A percentile compares a stretch with the other conserved stretches of the same genome.
Conservation (phyloP, 2,329 filamentous ascomycete species). For the Bertia moriformis region DNA sequence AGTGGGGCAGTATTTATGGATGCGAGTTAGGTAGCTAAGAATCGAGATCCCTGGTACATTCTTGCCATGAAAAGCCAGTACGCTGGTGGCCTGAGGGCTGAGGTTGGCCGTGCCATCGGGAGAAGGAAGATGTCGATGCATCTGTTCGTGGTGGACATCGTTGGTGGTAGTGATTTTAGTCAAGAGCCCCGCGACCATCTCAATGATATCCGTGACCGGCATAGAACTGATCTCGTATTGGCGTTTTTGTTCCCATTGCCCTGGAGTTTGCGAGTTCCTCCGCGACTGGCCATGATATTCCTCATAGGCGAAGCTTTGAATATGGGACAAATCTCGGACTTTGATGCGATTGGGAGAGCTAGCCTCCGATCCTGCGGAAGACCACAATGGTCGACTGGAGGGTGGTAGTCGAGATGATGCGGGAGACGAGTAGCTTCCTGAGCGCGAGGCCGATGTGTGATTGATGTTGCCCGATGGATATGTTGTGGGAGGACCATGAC, state of each 20-base stretch:
- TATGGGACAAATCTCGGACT: slow-evolving; percentile 56
- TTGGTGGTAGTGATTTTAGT: slow-evolving; percentile 70
- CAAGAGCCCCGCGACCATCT: slow-evolving; percentile 63
- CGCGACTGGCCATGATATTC: slow-evolving; percentile 28
- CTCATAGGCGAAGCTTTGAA: slow-evolving; percentile 56
- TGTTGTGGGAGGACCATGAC: no score
- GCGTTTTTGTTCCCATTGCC: slow-evolving; percentile 8
- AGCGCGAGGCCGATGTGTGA: no score
- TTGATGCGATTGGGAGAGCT: slow-evolving; percentile 28
- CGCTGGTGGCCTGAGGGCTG: slow-evolving; percentile 11
- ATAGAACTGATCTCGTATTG: slow-evolving; percentile 62
- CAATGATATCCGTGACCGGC: slow-evolving; percentile 64
- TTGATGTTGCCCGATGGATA: no score
- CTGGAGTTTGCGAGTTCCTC: slow-evolving; percentile 9
- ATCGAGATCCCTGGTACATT: slow-evolving; percentile 67
- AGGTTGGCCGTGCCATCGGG: background rate
- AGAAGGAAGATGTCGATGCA: slow-evolving; percentile 29
- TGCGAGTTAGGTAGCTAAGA: slow-evolving; percentile 58
- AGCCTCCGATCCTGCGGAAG: background rate
- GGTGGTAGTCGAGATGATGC: background rate
- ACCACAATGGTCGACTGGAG: background rate
- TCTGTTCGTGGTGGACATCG: slow-evolving; percentile 55
- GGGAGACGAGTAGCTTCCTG: background rate
- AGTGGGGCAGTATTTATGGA: slow-evolving; percentile 67
- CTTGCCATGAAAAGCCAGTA: slow-evolving; percentile 63